Evolutionary conservation across 768 basidiomycete genomes (phyloP), one percentile per base, ranked within the genome.

Genomic region (Cyathus striatus): DNA sequence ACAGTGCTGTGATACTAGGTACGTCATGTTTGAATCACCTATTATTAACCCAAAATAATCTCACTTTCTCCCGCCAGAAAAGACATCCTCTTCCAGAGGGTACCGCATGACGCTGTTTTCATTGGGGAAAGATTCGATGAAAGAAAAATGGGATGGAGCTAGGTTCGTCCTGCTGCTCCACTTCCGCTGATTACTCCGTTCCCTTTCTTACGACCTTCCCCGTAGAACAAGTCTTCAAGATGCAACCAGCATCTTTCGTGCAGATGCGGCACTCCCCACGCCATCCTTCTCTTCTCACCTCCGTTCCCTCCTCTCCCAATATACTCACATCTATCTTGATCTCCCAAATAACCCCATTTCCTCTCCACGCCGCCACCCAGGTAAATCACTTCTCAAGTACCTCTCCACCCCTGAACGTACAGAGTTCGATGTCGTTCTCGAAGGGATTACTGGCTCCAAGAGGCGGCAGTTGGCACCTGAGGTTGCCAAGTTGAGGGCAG

Each of bases 101-200:
- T 97, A 94, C 63, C 73, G 71, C 42, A 92, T 94, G 86, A 83
- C 83, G 0, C 59, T 98, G 24, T 98, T 96, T 58, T 84, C 82
- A 23, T 65, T 73, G 1, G 86, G 88, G 13, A 86, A 79, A 46
- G 82, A 94, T 55, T 55, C 78, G 1, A 69, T 72, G 13, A 83
- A 86, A 52, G 91, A 92, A 57, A 81, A 88, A 51, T 99, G 96
- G 96, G 90, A 95, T 33, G 96, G 96, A 9, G 81, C 91, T 26
- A 75, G 77, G 79, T 79, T 50, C 16, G 54, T 6, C 36, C n/a
- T 27, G 10, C 2, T n/a, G n/a, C n/a, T n/a, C n/a, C n/a, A n/a
- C n/a, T n/a, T n/a, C n/a, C n/a, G n/a, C n/a, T n/a, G n/a, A n/a
- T n/a, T n/a, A n/a, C n/a, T 20, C 17, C 1, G 5, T 13, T n/a